phyloP scores from a whole-genome alignment of 1,139 yeast species.

The Nakaseomyces nivariensis region DNA sequence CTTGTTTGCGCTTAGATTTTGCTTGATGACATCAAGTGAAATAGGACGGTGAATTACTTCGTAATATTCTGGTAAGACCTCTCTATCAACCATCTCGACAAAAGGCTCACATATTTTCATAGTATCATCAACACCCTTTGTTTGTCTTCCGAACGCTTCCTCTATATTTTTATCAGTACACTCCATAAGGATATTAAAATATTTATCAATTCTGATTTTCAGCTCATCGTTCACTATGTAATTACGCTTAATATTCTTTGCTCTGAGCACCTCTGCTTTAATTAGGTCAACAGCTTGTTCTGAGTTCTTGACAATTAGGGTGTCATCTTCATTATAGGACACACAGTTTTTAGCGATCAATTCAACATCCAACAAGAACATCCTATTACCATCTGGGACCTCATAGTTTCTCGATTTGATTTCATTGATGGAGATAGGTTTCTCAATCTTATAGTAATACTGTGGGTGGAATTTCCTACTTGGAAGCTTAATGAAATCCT shows the following conservation, averaged over 20 bases:
- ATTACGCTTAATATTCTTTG: conserved; percentile 27
- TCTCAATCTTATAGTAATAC: conserved; percentile 54
- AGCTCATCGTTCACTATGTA: conserved; percentile 24
- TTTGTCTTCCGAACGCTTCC: conserved; percentile 14
- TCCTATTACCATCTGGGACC: conserved; percentile 28
- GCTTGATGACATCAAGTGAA: conserved; percentile 40
- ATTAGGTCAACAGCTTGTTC: conserved; percentile 27
- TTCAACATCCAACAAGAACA: conserved; percentile 45
- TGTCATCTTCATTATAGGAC: conserved; percentile 50
- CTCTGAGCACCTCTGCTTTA: conserved; percentile 26
- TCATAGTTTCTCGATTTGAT: conserved; percentile 40
- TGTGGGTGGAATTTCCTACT: conserved; percentile 71
- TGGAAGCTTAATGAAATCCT: conserved; percentile 60
- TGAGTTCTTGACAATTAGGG: conserved; percentile 54
- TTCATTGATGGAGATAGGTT: conserved; percentile 63
- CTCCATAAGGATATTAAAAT: conserved; percentile 34
- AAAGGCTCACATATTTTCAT: conserved; percentile 44
- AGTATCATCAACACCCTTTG: conserved; percentile 18
- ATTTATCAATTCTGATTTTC: conserved; percentile 16
- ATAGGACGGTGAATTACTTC: conserved; percentile 47
- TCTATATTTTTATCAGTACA: conserved; percentile 33
- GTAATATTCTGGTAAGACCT: conserved; percentile 50
- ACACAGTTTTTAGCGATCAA: conserved; percentile 50
- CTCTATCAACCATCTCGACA: conserved; percentile 45
- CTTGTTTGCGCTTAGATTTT: conserved; percentile 36